Base-by-base conservation (phyloP, 2,329 filamentous ascomycete genomes). In the Alternaria infectoria region DNA sequence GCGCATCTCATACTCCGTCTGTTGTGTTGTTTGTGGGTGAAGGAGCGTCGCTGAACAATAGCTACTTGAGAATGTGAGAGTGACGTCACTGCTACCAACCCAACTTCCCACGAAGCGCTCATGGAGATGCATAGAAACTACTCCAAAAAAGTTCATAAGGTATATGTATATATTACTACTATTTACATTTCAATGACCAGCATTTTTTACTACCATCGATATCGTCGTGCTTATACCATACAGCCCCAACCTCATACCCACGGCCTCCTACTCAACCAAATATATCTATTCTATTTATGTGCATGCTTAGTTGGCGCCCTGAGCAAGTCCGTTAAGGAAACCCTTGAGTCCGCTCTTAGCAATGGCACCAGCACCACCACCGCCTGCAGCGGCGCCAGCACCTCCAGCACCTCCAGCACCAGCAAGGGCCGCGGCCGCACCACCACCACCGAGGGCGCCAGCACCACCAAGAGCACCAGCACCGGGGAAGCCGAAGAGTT, bases 111-210 rank as follows among this genome's bases (percentile, higher is more conserved):
- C 11, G 1, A 17, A 2, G 11, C 17, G 11, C 13, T 25, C 9
- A 46, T 17, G 1, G 7, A 56, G 5, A 32, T 9, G 9, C 5
- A 30, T 3, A 6, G 11, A 15, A 3, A 6, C 4, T 0, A 30
- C 32, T 12, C 12, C 3, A 2, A 23, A 25, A 25, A n/a, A n/a
- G 9, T 23, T 56, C 13, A n/a, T 46, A 46, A 17, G 54, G 21
- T 21, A 21, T 21, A 21, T 21, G 21, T 21, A 21, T 21, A 21
- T 21, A 56, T 56, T 56, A 56, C 32, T 32, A 56, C 23, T 47
- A 47, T 56, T 10, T 56, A 56, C 43, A 56, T 19, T 23, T 19
- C 19, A 52, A 56, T 56, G 54, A 30, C 54, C n/a, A 32, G 32
- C 54, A 28, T 46, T 47, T 32, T 32, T 9, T 46, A 46, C 54